Conservation (phyloP, 345 rosid genomes). For the Aquilaria malaccensis region DNA sequence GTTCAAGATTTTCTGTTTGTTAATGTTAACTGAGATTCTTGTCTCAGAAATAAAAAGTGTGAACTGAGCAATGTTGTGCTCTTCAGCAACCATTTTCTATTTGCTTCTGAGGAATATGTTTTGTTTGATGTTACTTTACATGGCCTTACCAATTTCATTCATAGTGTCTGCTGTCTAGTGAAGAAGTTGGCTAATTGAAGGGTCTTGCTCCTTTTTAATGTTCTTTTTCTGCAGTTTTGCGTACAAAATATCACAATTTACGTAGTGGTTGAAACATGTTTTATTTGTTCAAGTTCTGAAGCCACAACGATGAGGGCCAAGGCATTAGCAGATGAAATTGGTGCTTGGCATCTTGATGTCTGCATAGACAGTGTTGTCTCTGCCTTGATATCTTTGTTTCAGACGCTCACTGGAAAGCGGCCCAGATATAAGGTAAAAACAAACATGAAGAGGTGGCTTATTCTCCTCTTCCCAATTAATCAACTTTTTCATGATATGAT, state of each 20-base stretch:
- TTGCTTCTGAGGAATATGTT: no score
- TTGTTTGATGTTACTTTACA: no score
- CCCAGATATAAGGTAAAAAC: constrained; percentile 67
- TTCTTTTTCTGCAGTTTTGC: constrained; percentile 1
- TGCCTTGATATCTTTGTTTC: constrained; percentile 65
- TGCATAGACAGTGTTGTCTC: constrained; percentile 77
- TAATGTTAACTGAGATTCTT: no score
- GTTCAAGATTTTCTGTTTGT: no score
- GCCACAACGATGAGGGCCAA: constrained; percentile 67
- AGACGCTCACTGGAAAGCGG: constrained; percentile 75
- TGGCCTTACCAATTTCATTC: no score
- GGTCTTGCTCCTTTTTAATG: constrained; percentile 4
- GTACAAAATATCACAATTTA: neutral
- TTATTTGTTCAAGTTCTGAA: constrained; percentile 51
- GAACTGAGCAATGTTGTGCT: no score
- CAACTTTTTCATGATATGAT: constrained; percentile 1
- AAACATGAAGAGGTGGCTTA: neutral
- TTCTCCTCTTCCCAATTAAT: neutral
- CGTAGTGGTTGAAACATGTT: neutral
- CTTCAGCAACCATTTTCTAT: no score
- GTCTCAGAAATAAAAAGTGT: no score
- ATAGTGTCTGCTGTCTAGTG: no score
- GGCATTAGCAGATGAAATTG: constrained; percentile 80
- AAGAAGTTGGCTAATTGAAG: neutral
- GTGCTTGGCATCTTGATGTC: constrained; percentile 93